Evolutionary conservation across 495 filamentous ascomycete genomes (phyloP).

Genomic region (Halenospora varia): DNA sequence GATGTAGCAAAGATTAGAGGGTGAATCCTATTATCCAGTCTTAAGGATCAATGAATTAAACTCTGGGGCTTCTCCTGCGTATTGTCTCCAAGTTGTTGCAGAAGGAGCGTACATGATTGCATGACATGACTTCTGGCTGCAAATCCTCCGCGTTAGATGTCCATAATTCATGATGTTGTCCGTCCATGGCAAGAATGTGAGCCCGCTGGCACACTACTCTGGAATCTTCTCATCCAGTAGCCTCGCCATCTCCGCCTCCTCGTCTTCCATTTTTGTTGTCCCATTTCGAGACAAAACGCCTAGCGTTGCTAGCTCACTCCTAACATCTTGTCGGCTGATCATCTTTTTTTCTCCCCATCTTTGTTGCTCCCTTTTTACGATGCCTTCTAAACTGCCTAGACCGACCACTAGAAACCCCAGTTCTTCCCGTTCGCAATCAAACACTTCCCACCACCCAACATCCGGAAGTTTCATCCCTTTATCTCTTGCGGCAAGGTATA

Average conservation of each 20-base stretch:
- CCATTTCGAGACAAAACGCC: conserved; percentile 32
- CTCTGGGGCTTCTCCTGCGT: too few species aligned
- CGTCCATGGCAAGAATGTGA: too few species aligned
- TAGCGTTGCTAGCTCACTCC: conserved; percentile 39
- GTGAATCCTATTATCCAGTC: too few species aligned
- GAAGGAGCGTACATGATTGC: too few species aligned
- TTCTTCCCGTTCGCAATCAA: conserved; percentile 96
- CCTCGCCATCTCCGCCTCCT: conserved; percentile 59
- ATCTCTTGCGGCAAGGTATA: conserved; percentile 86
- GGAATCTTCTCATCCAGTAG: conserved; percentile 32
- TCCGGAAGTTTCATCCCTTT: conserved; percentile 71
- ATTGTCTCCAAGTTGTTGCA: too few species aligned
- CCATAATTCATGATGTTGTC: too few species aligned
- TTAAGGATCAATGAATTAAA: too few species aligned
- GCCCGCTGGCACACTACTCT: too few species aligned
- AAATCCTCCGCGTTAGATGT: too few species aligned
- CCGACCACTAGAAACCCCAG: conserved; percentile 89
- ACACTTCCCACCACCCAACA: conserved; percentile 93
- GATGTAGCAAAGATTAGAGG: too few species aligned
- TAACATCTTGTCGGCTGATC: conserved; percentile 36
- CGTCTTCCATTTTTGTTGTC: conserved; percentile 28
- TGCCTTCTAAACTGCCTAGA: conserved; percentile 75
- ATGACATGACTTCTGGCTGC: too few species aligned
- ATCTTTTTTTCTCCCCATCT: conserved; percentile 34
- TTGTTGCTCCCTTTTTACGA: conserved; percentile 46